phyloP scores from a whole-genome alignment of 2,329 filamentous ascomycete genomes.

The Fusarium caatingaense region DNA sequence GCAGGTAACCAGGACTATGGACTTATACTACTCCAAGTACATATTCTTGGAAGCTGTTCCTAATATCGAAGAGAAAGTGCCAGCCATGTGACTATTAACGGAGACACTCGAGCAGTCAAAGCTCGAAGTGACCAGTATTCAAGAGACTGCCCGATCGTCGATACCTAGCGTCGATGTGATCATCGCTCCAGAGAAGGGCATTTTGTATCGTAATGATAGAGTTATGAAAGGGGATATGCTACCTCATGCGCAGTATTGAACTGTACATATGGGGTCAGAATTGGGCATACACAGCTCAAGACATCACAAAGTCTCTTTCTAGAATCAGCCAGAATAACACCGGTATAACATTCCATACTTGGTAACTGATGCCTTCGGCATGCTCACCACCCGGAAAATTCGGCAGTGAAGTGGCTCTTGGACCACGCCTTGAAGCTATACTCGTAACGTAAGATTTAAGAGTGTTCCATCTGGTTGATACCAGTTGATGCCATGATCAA shows the following conservation, averaged over 20 bases:
- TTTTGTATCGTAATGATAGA: not conserved
- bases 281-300: not conserved
- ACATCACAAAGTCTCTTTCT: not conserved
- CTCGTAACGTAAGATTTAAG: not conserved
- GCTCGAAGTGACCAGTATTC: not conserved
- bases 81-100: not conserved
- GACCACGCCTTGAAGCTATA: not conserved
- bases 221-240: not conserved
- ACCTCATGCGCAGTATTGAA: not conserved
- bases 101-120: not conserved
- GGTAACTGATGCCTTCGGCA: not conserved
- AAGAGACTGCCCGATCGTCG: not conserved
- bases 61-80: not conserved
- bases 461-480: not conserved
- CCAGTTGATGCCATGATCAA: conserved; percentile 1
- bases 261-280: not conserved
- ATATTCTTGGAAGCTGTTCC: not conserved
- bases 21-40: not conserved
- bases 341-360: not conserved
- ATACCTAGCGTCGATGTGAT: not conserved
- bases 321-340: not conserved
- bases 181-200: not conserved
- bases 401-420: not conserved
- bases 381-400: not conserved
- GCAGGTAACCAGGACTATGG: no score